Evolutionary conservation across 2,329 filamentous ascomycete genomes (phyloP).

Genomic region (Penicillium sp.): DNA sequence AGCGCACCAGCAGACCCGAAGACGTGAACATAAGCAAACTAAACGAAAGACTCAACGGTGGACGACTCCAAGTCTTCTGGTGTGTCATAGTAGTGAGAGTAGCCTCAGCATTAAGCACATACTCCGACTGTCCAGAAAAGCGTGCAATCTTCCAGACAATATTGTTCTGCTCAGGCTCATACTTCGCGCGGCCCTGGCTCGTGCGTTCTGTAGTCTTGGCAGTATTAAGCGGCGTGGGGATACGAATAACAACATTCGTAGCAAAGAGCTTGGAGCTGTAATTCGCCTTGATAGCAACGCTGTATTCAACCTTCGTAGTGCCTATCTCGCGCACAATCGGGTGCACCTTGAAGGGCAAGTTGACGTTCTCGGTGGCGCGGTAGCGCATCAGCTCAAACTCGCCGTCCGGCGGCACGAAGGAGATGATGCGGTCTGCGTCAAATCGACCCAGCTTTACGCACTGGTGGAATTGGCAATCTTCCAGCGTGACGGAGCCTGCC

Average conservation of each 20-base stretch:
- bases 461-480: constrained; percentile 98
- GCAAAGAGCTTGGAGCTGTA: constrained; percentile 95
- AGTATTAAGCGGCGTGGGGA: constrained; percentile 94
- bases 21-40: constrained; percentile 97
- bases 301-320: constrained; percentile 97
- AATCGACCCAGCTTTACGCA: constrained; percentile 98
- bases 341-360: constrained; percentile 97
- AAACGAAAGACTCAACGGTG: constrained; percentile 87
- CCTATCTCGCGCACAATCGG: constrained; percentile 97
- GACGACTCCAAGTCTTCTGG: constrained; percentile 93
- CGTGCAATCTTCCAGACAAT: constrained; percentile 98
- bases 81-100: constrained; percentile 95
- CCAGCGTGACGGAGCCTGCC: constrained; percentile 89
- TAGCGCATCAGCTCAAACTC: constrained; percentile 99
- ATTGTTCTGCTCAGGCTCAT: constrained; percentile 95
- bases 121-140: constrained; percentile 98
- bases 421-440: constrained; percentile 93
- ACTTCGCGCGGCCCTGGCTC: constrained; percentile 95
- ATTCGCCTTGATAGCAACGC: constrained; percentile 94
- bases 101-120: constrained; percentile 89
- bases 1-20: constrained; percentile 84
- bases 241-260: constrained; percentile 90
- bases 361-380: constrained; percentile 96
- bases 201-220: constrained; percentile 90
- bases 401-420: constrained; percentile 92